phyloP scores from a whole-genome alignment of 2,329 filamentous ascomycete species.

The Penicillium frequentans region DNA sequence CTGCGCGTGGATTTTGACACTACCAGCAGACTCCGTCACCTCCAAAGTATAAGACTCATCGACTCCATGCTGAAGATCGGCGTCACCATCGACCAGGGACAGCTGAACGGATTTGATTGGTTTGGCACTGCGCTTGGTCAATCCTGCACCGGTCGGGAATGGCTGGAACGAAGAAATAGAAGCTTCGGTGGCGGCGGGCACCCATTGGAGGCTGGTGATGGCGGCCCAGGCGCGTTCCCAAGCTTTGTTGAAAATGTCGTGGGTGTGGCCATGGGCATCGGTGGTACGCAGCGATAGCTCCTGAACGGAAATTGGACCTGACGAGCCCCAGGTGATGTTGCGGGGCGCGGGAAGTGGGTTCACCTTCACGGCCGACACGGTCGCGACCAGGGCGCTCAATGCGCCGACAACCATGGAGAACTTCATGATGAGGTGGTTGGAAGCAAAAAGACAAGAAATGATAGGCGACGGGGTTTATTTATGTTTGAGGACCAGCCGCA shows the following conservation, averaged over 20 bases:
- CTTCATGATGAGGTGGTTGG: constrained; percentile 25
- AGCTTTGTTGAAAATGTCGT: constrained; percentile 44
- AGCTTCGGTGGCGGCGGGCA: constrained; percentile 53
- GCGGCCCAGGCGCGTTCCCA: constrained; percentile 53
- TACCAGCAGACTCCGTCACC: constrained; percentile 40
- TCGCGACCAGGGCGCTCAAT: constrained; percentile 35
- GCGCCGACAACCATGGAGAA: constrained; percentile 25
- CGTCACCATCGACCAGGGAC: constrained; percentile 46
- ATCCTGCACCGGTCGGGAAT: constrained; percentile 49
- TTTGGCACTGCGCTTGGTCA: constrained; percentile 28
- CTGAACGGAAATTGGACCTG: constrained; percentile 49
- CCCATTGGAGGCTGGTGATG: constrained; percentile 55
- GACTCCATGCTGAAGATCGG: constrained; percentile 56
- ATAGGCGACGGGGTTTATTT: constrained; percentile 14
- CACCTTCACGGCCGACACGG: constrained; percentile 48
- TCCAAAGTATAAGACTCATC: constrained; percentile 58
- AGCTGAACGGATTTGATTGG: constrained; percentile 48
- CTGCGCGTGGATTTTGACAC: constrained; percentile 49
- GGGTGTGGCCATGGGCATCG: constrained; percentile 20
- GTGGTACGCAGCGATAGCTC: constrained; percentile 41
- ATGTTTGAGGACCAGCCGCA: constrained; percentile 5
- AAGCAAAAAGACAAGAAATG: background rate
- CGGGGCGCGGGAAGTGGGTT: constrained; percentile 57
- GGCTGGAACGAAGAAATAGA: constrained; percentile 52
- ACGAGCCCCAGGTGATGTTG: constrained; percentile 54